phyloP scores from a whole-genome alignment of 2,329 filamentous ascomycete species.

The Stylonectria norvegica region DNA sequence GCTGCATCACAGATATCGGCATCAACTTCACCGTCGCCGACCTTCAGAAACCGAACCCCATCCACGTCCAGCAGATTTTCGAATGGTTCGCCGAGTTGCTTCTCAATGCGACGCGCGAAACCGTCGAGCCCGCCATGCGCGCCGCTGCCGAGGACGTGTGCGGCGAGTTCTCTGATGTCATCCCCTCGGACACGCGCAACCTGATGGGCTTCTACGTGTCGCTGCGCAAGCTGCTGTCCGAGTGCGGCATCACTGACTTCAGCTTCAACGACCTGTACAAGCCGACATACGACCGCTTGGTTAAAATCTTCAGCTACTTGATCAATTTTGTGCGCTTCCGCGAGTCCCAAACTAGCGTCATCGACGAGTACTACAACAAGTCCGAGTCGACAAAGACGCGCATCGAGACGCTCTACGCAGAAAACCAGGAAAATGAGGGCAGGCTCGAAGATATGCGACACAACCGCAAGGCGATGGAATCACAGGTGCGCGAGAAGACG shows the following conservation, averaged over 20 bases:
- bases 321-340: conserved; percentile 99
- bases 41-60: conserved; percentile 87
- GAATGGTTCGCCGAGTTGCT: conserved; percentile 96
- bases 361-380: conserved; percentile 92
- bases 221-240: conserved; percentile 71
- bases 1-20: conserved; percentile 95
- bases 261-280: conserved; percentile 88
- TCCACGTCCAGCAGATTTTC: conserved; percentile 95
- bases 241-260: conserved; percentile 92
- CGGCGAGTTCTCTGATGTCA: conserved; percentile 78
- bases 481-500: conserved; percentile 78
- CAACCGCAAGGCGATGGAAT: conserved; percentile 77
- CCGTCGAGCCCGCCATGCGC: conserved; percentile 91
- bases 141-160: conserved; percentile 85
- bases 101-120: conserved; percentile 89
- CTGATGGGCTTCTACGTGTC: conserved; percentile 94
- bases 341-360: conserved; percentile 83
- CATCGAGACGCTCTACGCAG: conserved; percentile 79
- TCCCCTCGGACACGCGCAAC: conserved; percentile 85
- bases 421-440: conserved; percentile 83
- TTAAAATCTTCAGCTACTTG: conserved; percentile 94
- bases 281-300: conserved; percentile 83
- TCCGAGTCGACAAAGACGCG: conserved; percentile 79
- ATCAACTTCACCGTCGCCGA: conserved; percentile 84
- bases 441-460: conserved; percentile 76